Evolutionary conservation across 257 asterid genomes (phyloP), one percentile per base, ranked within the genome.

Genomic region (Cynanchum wilfordii): DNA sequence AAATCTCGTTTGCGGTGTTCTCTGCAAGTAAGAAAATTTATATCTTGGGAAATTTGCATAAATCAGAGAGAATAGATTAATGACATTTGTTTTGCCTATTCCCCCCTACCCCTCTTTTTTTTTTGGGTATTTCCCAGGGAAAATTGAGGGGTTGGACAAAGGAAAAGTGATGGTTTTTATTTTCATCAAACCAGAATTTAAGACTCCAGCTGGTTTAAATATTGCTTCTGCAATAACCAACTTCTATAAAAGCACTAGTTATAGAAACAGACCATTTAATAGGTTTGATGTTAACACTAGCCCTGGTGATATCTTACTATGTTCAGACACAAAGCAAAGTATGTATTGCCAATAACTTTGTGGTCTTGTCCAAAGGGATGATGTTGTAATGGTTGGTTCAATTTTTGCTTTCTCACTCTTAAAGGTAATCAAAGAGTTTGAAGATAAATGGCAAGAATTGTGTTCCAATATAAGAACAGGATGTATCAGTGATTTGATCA

Each of bases 401-500:
- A 16, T 2, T 66, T 66, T 20, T 13, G 54, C 71, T 8, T 66
- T 36, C 9, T 49, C 54, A 20, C 51, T 66, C 55, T 12, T 42
- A 10, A 45, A 24, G 1, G 29, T 17, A n/a, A 66, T 66, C 55
- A 40, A 50, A 45, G 44, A 22, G 36, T 25, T 66, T 20, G 56
- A 15, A n/a, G 55, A 50, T 13, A 20, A 50, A 7, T 15, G 55
- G n/a, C 55, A 51, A 51, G 56, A 51, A n/a, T 51, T 51, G 56
- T 51, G 56, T 56, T 56, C 62, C 62, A 56, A 56, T 22, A 56
- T 56, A 56, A 22, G 78, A 45, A 19, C 12, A 27, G 50, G 71
- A n/a, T 52, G 16, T 24, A 19, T 74, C 38, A 54, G 78, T 15
- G 56, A 66, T 51, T 66, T 58, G 72, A 66, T 66, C 45, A 54